Conservation (phyloP, 2,329 filamentous ascomycete species). For the Corynespora cassiicola region DNA sequence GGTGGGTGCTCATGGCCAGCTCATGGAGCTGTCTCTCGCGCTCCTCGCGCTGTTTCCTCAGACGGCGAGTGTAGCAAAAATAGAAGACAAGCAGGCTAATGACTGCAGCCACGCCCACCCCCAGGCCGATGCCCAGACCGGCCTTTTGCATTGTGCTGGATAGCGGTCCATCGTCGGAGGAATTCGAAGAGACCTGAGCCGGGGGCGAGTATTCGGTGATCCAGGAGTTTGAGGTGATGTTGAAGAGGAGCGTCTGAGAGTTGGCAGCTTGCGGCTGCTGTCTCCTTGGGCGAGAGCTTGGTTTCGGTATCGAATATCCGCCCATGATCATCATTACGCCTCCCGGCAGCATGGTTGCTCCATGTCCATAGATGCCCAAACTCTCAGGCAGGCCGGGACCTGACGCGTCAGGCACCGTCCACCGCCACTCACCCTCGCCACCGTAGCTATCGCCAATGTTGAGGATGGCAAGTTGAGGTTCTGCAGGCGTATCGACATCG, state of each 20-base stretch:
- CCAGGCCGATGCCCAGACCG: constrained; percentile 53
- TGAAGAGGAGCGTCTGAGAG: constrained; percentile 63
- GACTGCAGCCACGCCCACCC: constrained; percentile 51
- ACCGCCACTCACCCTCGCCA: constrained; percentile 67
- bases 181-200: constrained; percentile 16
- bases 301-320: constrained; percentile 60
- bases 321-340: constrained; percentile 67
- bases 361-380: constrained; percentile 66
- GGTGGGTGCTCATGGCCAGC: constrained; percentile 58
- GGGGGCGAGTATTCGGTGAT: constrained; percentile 62
- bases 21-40: constrained; percentile 64
- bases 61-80: constrained; percentile 53
- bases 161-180: constrained; percentile 38
- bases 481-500: constrained; percentile 74
- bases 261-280: too few species aligned
- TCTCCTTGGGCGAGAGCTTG: constrained; percentile 44
- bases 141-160: constrained; percentile 54
- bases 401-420: constrained; percentile 66
- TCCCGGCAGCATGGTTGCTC: constrained; percentile 66
- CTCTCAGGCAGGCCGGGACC: constrained; percentile 50
- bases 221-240: constrained; percentile 67
- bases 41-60: constrained; percentile 47
- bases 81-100: constrained; percentile 51
- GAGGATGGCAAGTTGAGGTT: constrained; percentile 81
- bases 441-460: constrained; percentile 78